Evolutionary conservation across 805 yeast genomes (phyloP).

Genomic region (Pichia thaimueangensis): DNA sequence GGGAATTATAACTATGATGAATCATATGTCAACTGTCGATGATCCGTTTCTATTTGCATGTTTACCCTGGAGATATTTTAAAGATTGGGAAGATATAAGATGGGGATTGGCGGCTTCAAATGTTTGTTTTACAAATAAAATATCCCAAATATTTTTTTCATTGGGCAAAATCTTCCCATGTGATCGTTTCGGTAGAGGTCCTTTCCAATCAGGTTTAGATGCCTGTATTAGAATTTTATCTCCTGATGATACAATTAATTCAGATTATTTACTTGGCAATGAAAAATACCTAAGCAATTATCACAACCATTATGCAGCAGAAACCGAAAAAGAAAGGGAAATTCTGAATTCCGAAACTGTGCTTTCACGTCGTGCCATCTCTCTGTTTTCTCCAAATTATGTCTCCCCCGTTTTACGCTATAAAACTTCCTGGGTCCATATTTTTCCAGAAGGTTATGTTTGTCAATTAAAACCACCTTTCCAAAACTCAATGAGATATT

Average conservation of each 20-base stretch:
- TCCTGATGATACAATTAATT: constrained; percentile 63
- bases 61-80: constrained; percentile 64
- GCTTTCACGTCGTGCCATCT: constrained; percentile 12
- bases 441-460: constrained; percentile 93
- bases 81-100: constrained; percentile 60
- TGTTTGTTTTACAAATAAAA: constrained; percentile 64
- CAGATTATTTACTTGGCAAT: constrained; percentile 30
- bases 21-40: constrained; percentile 87
- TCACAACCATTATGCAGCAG: not conserved
- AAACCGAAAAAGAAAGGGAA: not conserved
- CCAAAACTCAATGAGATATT: constrained; percentile 83
- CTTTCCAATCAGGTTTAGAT: constrained; percentile 85
- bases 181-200: constrained; percentile 85
- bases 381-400: constrained; percentile 29
- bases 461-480: constrained; percentile 77
- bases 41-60: constrained; percentile 90
- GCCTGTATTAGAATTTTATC: constrained; percentile 75
- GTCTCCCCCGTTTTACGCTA: constrained; percentile 52
- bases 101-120: constrained; percentile 96
- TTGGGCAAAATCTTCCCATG: constrained; percentile 87
- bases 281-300: not conserved
- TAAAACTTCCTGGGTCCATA: constrained; percentile 84
- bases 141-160: constrained; percentile 59
- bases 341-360: not conserved
- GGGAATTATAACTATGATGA: constrained; percentile 80